Base-by-base conservation (phyloP, 352 stramenopile genomes). In the Phytopythium sindhum region DNA sequence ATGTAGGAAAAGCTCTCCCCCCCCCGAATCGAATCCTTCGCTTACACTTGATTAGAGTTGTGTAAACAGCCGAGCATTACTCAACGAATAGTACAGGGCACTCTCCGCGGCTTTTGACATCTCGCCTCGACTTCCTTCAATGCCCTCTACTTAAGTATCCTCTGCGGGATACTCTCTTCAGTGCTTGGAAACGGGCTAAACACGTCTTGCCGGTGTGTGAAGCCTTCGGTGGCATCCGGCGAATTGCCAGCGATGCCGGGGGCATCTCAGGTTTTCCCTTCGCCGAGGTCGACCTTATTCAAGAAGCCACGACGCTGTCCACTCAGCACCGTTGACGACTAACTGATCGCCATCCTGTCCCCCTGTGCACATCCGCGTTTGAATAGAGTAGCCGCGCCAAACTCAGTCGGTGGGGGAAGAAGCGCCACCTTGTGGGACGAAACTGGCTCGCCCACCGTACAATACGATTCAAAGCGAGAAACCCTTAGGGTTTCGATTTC, bases 291-390 rank as follows among this genome's bases (percentile, higher is more conserved):
- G 39, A 9, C 31, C 9, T 37, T 9, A 37, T 37, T 4, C 3
- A 45, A 45, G 7, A 45, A 2, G 39, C 39, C n/a, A 9, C n/a
- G 45, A 31, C 45, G 23, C n/a, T 2, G n/a, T 45, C 55, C 55
- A 61, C 55, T 10, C 37, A 51, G 11, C 55, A 51, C 11, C 15
- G 51, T 28, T 51, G 55, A 59, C 53, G 53, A 44, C 31, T 59
- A 21, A 48, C 55, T 61, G 55, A 61, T 61, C 15, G 39, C 35
- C 55, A 61, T 61, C 55, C 55, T 39, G 54, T 45, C 3, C 41
- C 41, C 41, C 41, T 45, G 42, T 26, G 19, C 42, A 9, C 42
- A 50, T 50, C 42, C 23, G 10, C 21, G 21, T 26, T 24, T 23
- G 42, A 8, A 23, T 12, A n/a, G 5, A 50, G 42, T 50, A 21